These are phyloP conservation scores for Volvariella surrecta DNA, from an alignment of 1,284 basidiomycete species.

Conservation along the genomic window DNA sequence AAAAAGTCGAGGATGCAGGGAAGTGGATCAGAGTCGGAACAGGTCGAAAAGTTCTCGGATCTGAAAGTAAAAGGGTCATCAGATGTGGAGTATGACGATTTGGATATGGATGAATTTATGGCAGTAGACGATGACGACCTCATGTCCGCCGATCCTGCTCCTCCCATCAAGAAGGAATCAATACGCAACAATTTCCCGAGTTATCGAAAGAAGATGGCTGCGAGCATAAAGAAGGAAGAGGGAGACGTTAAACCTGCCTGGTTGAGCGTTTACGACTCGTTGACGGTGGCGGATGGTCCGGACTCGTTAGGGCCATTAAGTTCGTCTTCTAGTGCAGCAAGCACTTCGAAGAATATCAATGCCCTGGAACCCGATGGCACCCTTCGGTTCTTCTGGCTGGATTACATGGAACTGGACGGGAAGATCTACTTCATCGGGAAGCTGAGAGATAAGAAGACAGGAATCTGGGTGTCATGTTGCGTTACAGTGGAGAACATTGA, in stretches of 20 bases:
- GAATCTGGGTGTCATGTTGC: constrained; percentile 79
- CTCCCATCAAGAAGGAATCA: constrained; percentile 21
- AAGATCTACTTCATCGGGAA: constrained; percentile 85
- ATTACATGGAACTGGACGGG: constrained; percentile 80
- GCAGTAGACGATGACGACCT: constrained; percentile 33
- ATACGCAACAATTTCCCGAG: constrained; percentile 12
- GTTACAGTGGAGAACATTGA: constrained; percentile 82
- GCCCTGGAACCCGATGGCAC: constrained; percentile 75
- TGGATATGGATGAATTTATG: constrained; percentile 53
- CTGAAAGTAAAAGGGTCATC: constrained; percentile 50
- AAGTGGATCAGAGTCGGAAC: constrained; percentile 15
- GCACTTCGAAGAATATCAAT: constrained; percentile 28
- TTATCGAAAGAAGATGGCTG: constrained; percentile 9
- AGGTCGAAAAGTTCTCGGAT: constrained; percentile 47
- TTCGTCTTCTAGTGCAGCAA: constrained; percentile 22
- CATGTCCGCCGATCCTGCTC: constrained; percentile 12
- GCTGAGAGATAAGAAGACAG: constrained; percentile 66
- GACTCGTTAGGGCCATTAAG: constrained; percentile 44
- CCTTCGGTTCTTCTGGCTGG: constrained; percentile 90
- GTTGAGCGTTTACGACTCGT: constrained; percentile 70
- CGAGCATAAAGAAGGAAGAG: constrained; percentile 31
- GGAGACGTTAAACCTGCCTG: constrained; percentile 54
- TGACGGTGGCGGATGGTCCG: constrained; percentile 42
- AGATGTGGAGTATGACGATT: constrained; percentile 40
- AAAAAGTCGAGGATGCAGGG: constrained; percentile 45